These are phyloP conservation scores for Crithidia sp. DNA, from an alignment of 208 protist genomes.

Conservation along the genomic window DNA sequence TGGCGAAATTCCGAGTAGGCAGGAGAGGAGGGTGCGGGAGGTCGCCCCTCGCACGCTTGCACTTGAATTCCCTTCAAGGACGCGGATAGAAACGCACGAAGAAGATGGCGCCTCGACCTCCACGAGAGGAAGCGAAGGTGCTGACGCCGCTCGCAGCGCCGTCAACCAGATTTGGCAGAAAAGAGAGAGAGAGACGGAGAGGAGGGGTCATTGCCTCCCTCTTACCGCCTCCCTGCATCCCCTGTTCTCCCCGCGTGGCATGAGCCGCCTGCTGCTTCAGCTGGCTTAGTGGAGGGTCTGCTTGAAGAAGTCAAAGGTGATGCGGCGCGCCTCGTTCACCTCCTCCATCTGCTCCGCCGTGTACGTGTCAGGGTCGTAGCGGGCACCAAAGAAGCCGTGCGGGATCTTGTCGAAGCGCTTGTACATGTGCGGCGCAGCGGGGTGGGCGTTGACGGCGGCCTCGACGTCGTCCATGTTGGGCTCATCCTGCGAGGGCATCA, in stretches of 20 bases:
- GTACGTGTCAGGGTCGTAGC: slow-evolving; percentile 45
- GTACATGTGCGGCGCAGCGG: slow-evolving; percentile 34
- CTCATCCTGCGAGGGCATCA: slow-evolving; percentile 65
- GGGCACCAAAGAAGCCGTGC: slow-evolving; percentile 62
- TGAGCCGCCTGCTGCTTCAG: neutral
- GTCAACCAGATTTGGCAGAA: too few species aligned
- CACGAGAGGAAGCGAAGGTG: too few species aligned
- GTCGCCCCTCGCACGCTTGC: too few species aligned
- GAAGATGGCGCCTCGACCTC: too few species aligned
- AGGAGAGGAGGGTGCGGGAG: too few species aligned
- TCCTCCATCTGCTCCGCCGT: slow-evolving; percentile 33
- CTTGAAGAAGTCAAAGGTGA: slow-evolving; percentile 42
- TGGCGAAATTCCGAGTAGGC: too few species aligned
- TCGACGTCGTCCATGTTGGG: slow-evolving; percentile 39
- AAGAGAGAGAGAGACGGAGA: too few species aligned
- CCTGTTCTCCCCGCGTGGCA: neutral
- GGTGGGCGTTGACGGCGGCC: slow-evolving; percentile 35
- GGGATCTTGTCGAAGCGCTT: slow-evolving; percentile 42
- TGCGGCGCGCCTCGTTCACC: slow-evolving; percentile 31
- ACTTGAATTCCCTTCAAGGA: too few species aligned
- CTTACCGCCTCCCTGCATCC: neutral
- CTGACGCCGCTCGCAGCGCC: too few species aligned
- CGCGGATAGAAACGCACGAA: too few species aligned
- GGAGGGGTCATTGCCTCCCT: neutral
- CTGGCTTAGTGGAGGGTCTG: slow-evolving; percentile 19